Base-by-base conservation (phyloP, 2,329 filamentous ascomycete genomes). In the Domatiomyces catenatus region DNA sequence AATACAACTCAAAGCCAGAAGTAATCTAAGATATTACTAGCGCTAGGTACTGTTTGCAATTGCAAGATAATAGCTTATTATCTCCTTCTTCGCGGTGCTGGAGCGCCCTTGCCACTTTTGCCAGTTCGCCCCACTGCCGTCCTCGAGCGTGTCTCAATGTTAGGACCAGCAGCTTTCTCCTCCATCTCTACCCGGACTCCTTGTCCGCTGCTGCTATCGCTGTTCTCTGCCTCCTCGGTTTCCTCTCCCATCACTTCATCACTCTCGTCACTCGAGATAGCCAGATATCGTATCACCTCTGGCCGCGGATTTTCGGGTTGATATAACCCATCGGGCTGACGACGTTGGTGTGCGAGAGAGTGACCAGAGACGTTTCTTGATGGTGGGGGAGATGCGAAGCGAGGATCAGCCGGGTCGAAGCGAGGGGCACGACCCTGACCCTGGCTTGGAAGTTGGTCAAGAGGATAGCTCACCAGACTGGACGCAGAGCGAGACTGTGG, bases 341-440 rank as follows among this genome's bases (percentile, higher is more conserved):
- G 52, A 24, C 58, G 55, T 22, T 47, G 50, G 32, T 24, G 48
- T 7, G 47, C 26, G 12, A 32, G 36, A 18, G 53, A 46, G 67
- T 63, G 44, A 70, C 68, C 55, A 69, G 71, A 22, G 65, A 68
- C 28, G 66, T 56, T 57, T 68, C 76, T 50, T 76, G 67, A 52
- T 15, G 50, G 50, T 10, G 59, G 58, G 7, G 59, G 58, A 28
- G 57, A 58, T 42, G 50, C 56, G 48, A 56, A 63, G 20, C 64
- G 60, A 45, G 63, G 59, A 55, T 69, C 67, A 3, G 58, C 50
- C 17, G 64, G 61, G 36, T 62, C 57, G 46, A 58, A 59, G 26
- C 58, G 55, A 36, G 58, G 56, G 42, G 55, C 56, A 19, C 56
- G 53, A 15, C 48, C 65, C 60, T 67, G 55, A 51, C 63, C 63